Percentiles rank a stretch among this genome's conserved stretches.
These are phyloP conservation scores for Fusarium vanettenii DNA, from an alignment of 2,329 filamentous ascomycete species.

Conservation along the genomic window DNA sequence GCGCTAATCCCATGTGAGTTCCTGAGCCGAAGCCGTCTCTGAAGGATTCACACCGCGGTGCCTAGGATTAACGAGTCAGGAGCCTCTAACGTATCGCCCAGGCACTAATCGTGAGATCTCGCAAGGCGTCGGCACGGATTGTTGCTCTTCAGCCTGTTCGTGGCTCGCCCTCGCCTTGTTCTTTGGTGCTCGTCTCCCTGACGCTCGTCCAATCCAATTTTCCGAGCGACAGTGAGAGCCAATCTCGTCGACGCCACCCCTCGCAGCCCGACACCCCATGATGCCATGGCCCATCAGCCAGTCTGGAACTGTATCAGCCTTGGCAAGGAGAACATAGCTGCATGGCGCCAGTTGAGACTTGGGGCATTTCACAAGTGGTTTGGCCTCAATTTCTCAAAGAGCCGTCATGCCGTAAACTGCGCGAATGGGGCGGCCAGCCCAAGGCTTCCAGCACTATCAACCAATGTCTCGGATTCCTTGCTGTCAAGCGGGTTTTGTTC, in stretches of 20 bases:
- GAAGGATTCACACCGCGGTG: constrained; percentile 8
- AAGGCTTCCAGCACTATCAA: constrained; percentile 1
- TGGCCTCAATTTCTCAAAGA: background rate
- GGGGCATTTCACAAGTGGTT: background rate
- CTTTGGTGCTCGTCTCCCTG: background rate
- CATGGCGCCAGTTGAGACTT: background rate
- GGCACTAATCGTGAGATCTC: constrained; percentile 4
- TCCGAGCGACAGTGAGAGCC: background rate
- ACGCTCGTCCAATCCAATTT: constrained; percentile 1
- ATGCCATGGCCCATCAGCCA: constrained; percentile 6
- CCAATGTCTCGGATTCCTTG: constrained; percentile 8
- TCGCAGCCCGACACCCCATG: constrained; percentile 2
- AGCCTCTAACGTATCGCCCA: background rate
- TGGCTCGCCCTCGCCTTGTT: background rate
- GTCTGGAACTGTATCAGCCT: constrained; percentile 22
- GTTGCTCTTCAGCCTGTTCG: background rate
- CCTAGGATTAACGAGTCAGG: constrained; percentile 30
- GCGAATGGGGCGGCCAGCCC: background rate
- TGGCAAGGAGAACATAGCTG: constrained; percentile 12
- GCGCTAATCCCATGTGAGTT: constrained; percentile 30
- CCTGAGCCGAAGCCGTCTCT: constrained; percentile 18
- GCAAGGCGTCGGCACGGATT: background rate
- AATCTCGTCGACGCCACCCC: background rate
- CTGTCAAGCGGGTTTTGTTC: background rate
- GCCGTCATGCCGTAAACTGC: background rate